A percentile compares a stretch with the other conserved stretches of the same genome.
These are phyloP conservation scores for Betula pendula DNA, from an alignment of 306 rosid genomes.

Conservation along the genomic window DNA sequence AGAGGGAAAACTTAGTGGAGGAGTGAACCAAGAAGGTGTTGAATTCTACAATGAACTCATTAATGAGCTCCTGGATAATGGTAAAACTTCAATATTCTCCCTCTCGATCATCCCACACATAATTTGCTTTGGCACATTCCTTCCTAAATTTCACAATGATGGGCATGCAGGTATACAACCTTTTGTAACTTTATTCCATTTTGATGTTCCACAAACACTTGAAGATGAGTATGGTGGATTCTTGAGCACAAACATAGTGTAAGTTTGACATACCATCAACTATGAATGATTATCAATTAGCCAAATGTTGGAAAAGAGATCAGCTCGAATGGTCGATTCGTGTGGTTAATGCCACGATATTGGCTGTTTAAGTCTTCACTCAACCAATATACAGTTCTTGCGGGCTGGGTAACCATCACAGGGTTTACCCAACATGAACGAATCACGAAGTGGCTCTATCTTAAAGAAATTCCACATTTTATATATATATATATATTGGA, in stretches of 20 bases:
- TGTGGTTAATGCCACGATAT: too few species aligned
- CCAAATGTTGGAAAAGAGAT: too few species aligned
- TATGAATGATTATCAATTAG: too few species aligned
- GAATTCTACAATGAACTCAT: conserved; percentile 56
- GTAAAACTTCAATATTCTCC: conserved; percentile 10
- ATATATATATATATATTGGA: too few species aligned
- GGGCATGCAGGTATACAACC: conserved; percentile 44
- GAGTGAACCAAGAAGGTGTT: conserved; percentile 38
- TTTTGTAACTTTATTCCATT: conserved; percentile 62
- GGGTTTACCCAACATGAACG: too few species aligned
- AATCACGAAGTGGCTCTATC: too few species aligned
- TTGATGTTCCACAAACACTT: conserved; percentile 61
- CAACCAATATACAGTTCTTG: too few species aligned
- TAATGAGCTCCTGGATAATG: conserved; percentile 42
- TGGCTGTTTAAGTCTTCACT: too few species aligned
- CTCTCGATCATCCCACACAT: neutral
- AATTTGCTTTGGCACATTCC: neutral
- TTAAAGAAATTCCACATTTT: too few species aligned
- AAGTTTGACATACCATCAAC: conserved; percentile 20
- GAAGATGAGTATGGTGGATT: conserved; percentile 63
- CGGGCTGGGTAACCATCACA: too few species aligned
- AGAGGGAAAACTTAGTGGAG: conserved; percentile 27
- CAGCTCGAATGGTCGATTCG: too few species aligned
- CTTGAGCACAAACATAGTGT: conserved; percentile 50
- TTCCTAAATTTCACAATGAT: neutral